A percentile compares a stretch with the other conserved stretches of the same genome.
phyloP scores from a whole-genome alignment of 2,329 filamentous ascomycete species.

The Claviceps digitariae region DNA sequence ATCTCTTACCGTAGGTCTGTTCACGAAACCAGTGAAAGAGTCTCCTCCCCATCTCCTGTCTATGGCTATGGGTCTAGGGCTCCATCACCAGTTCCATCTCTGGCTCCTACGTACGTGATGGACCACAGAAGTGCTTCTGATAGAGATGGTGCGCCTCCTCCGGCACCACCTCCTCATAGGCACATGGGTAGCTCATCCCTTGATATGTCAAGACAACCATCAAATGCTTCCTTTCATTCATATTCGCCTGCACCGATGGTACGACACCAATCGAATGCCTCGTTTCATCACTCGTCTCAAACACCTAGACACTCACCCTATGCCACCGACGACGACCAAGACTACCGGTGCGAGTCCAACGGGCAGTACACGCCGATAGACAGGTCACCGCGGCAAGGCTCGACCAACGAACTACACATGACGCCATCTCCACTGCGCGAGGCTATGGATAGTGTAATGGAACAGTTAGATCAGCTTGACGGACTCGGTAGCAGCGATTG shows the following conservation, averaged over 20 bases:
- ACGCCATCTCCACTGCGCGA: slow-evolving; percentile 87
- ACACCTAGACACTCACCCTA: slow-evolving; percentile 26
- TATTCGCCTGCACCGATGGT: slow-evolving; percentile 16
- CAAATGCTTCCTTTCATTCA: slow-evolving; percentile 22
- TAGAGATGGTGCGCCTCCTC: slow-evolving; percentile 56
- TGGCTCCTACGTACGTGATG: slow-evolving; percentile 11
- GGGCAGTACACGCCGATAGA: slow-evolving; percentile 39
- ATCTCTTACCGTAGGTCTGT: slow-evolving; percentile 15
- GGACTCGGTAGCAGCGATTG: slow-evolving; percentile 38
- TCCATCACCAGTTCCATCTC: slow-evolving; percentile 12
- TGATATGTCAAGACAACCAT: slow-evolving; percentile 18
- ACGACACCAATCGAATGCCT: slow-evolving; percentile 22
- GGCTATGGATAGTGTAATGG: slow-evolving; percentile 98
- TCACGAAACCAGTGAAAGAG: slow-evolving; percentile 9
- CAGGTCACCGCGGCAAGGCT: slow-evolving; percentile 53
- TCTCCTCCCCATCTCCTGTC: slow-evolving; percentile 12
- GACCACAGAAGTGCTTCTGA: slow-evolving; percentile 15
- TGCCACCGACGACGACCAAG: slow-evolving; percentile 26
- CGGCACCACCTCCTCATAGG: slow-evolving; percentile 72
- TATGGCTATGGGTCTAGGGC: slow-evolving; percentile 20
- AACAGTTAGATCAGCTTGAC: slow-evolving; percentile 73
- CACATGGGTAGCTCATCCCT: slow-evolving; percentile 33
- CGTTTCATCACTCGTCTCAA: slow-evolving; percentile 16
- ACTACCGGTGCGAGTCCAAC: slow-evolving; percentile 7
- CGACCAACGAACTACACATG: slow-evolving; percentile 50